Percentiles rank a stretch among this genome's conserved stretches.
Evolutionary conservation across 257 asterid genomes (phyloP).

Genomic region (Solanum phureja): DNA sequence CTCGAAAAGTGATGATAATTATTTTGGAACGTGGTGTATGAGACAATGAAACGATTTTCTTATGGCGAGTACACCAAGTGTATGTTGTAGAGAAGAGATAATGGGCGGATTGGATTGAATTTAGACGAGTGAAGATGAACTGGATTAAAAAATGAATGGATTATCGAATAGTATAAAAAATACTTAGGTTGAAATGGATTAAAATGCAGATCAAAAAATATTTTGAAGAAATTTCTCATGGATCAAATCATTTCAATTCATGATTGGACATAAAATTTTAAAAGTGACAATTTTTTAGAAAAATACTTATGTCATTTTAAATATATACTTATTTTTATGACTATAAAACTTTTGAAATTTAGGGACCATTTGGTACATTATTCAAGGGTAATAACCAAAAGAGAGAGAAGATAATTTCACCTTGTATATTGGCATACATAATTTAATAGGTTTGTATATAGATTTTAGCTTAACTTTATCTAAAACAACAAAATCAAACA

Average conservation of each 20-base stretch:
- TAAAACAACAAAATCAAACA: no score
- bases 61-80: not conserved
- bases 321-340: no score
- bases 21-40: not conserved
- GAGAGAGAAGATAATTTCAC: no score
- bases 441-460: no score
- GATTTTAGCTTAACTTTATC: no score
- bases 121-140: not conserved
- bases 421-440: no score
- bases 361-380: not conserved
- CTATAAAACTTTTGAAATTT: not conserved
- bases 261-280: not conserved
- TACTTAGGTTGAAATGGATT: no score
- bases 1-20: not conserved
- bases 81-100: not conserved
- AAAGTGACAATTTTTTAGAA: not conserved
- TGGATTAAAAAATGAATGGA: not conserved
- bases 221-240: not conserved
- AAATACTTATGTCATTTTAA: not conserved
- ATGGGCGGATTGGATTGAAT: not conserved
- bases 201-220: not conserved
- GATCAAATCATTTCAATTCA: not conserved
- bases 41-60: not conserved
- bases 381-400: not conserved
- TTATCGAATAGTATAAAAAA: no score